A percentile compares a stretch with the other conserved stretches of the same genome.
Conservation (phyloP, 2,329 filamentous ascomycete genomes). For the Aspergillus ibericus region DNA sequence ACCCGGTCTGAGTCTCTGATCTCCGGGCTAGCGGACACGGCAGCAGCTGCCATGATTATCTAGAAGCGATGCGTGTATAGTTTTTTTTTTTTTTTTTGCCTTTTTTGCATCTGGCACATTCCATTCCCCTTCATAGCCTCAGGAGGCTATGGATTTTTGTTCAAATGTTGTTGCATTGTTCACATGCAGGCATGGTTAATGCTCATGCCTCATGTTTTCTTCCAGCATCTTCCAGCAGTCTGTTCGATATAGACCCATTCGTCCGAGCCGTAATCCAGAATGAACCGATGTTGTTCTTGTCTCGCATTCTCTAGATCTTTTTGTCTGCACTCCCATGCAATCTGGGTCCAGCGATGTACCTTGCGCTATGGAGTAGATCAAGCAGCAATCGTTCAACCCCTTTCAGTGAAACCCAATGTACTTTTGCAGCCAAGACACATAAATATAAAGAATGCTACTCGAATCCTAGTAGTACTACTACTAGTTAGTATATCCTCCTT, state of each 20-base stretch:
- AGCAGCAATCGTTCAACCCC: neutral
- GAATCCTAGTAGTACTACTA: too few relatives aligned
- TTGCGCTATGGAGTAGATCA: neutral
- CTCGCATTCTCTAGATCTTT: neutral
- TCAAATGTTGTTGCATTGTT: neutral
- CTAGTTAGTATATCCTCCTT: too few relatives aligned
- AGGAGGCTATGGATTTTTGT: neutral
- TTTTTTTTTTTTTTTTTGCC: neutral
- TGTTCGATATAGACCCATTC: neutral
- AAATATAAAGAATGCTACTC: too few relatives aligned
- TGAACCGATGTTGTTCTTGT: neutral
- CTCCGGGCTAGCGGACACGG: slow-evolving; percentile 20
- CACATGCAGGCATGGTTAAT: too few relatives aligned
- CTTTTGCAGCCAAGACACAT: neutral
- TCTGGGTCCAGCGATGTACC: neutral
- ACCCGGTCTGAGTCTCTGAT: slow-evolving; percentile 26
- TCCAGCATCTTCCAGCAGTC: neutral
- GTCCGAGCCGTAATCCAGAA: neutral
- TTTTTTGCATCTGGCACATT: neutral
- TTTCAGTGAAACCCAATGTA: neutral
- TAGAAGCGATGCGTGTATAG: neutral
- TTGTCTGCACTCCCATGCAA: neutral
- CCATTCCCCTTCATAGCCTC: neutral
- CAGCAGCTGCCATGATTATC: slow-evolving; percentile 2
- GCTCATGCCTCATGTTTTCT: too few relatives aligned